Evolutionary conservation across 1,139 yeast genomes (phyloP).

Genomic region (Blastobotrys arbuscula): DNA sequence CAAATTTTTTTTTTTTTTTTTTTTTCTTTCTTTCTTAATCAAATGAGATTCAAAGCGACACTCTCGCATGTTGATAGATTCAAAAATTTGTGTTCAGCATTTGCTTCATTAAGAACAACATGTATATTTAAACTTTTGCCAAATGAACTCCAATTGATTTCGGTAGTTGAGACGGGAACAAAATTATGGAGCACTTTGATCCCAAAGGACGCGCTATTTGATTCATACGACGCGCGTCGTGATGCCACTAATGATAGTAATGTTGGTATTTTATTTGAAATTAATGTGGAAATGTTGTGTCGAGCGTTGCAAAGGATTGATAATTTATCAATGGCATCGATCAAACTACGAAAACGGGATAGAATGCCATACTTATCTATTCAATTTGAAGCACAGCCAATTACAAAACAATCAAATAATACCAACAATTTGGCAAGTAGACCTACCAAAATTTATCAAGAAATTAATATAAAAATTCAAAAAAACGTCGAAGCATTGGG

Average conservation of each 20-base stretch:
- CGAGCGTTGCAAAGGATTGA: conserved; percentile 2
- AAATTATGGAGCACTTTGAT: conserved; percentile 7
- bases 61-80: not conserved
- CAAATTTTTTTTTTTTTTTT: not conserved
- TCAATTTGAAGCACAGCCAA: conserved; percentile 17
- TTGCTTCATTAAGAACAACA: conserved; percentile 1
- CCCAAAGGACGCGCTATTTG: conserved; percentile 7
- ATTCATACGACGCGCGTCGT: not conserved
- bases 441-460: not conserved
- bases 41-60: conserved; percentile 10
- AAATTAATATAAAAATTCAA: conserved; percentile 11
- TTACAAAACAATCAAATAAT: not conserved
- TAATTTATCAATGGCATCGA: conserved; percentile 6
- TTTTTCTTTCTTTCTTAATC: not conserved
- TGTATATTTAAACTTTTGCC: conserved; percentile 2
- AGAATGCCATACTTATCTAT: conserved; percentile 23
- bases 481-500: conserved; percentile 29
- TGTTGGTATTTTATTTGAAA: conserved; percentile 6
- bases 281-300: conserved; percentile 9
- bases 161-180: conserved; percentile 7
- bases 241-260: not conserved
- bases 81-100: conserved; percentile 2
- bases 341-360: conserved; percentile 23
- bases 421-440: not conserved
- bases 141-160: conserved; percentile 6